Evolutionary conservation across 345 rosid genomes (phyloP).

Genomic region (Syzygium oleosum): DNA sequence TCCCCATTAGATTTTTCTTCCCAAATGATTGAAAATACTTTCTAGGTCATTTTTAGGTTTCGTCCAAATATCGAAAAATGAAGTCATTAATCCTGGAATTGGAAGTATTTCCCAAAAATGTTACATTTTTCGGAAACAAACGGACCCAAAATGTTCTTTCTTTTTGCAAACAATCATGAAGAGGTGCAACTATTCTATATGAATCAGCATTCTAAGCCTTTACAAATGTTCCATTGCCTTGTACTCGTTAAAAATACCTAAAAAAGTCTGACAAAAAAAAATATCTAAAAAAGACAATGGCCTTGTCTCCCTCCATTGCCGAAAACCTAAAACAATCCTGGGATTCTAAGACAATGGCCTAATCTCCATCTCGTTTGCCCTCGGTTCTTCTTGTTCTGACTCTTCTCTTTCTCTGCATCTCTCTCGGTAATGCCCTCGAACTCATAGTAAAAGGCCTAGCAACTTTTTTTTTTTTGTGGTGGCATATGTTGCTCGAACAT

Average conservation of each 20-base stretch:
- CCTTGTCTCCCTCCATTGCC: background rate
- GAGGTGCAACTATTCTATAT: background rate
- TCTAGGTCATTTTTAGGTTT: too few relatives aligned
- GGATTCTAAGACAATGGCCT: slow-evolving; percentile 16
- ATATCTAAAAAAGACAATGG: background rate
- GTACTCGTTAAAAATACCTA: background rate
- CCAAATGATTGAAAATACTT: too few relatives aligned
- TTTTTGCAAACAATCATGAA: background rate
- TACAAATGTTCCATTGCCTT: background rate
- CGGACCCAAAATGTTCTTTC: background rate
- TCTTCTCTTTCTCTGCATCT: slow-evolving; percentile 23
- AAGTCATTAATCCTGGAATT: too few relatives aligned
- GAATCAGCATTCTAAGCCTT: background rate
- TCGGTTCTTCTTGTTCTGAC: slow-evolving; percentile 14
- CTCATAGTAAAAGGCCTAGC: background rate
- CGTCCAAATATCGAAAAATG: too few relatives aligned
- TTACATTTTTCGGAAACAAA: too few relatives aligned
- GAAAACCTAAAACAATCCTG: slow-evolving; percentile 7
- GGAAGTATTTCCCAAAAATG: too few relatives aligned
- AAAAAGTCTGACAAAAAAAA: background rate
- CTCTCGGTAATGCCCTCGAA: slow-evolving; percentile 17
- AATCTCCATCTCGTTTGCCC: slow-evolving; percentile 15
- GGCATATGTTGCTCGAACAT: background rate
- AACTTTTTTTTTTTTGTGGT: background rate
- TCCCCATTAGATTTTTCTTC: too few relatives aligned